Evolutionary conservation across 2,329 filamentous ascomycete species (phyloP).

Genomic region (Colletotrichum aenigma): DNA sequence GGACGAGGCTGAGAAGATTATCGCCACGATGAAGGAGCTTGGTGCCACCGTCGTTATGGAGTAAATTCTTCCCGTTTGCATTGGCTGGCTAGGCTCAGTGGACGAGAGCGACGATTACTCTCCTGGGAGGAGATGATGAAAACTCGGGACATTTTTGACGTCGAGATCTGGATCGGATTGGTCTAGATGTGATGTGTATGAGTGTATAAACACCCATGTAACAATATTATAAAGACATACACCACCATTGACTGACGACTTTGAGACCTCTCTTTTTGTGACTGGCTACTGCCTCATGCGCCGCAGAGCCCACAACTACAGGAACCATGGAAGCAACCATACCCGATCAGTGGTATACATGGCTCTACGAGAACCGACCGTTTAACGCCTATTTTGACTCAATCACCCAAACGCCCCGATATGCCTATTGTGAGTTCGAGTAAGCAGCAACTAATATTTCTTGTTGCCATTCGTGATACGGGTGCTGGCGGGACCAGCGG

Average conservation of each 20-base stretch:
- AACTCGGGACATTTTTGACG: slow-evolving; percentile 1
- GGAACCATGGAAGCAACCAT: neutral
- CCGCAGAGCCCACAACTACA: neutral
- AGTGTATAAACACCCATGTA: slow-evolving; percentile 36
- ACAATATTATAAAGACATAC: slow-evolving; percentile 29
- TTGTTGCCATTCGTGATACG: slow-evolving; percentile 14
- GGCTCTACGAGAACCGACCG: neutral
- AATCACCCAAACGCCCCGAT: slow-evolving; percentile 2
- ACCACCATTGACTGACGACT: slow-evolving; percentile 6
- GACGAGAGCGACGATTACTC: neutral
- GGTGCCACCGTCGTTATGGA: slow-evolving; percentile 92
- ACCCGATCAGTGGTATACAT: neutral
- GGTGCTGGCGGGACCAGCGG: slow-evolving; percentile 13
- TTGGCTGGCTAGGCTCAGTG: neutral
- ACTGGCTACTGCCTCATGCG: neutral
- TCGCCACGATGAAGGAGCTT: slow-evolving; percentile 90
- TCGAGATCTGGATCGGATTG: slow-evolving; percentile 16
- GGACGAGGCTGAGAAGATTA: slow-evolving; percentile 99
- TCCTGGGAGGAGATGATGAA: neutral
- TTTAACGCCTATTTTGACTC: neutral
- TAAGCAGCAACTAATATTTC: neutral
- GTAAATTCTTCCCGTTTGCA: slow-evolving; percentile 50
- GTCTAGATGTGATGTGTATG: slow-evolving; percentile 22
- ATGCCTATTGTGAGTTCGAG: neutral
- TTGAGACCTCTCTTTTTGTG: neutral